These are phyloP conservation scores for Metarhizium rileyi DNA, from an alignment of 2,329 filamentous ascomycete genomes.

Conservation along the genomic window DNA sequence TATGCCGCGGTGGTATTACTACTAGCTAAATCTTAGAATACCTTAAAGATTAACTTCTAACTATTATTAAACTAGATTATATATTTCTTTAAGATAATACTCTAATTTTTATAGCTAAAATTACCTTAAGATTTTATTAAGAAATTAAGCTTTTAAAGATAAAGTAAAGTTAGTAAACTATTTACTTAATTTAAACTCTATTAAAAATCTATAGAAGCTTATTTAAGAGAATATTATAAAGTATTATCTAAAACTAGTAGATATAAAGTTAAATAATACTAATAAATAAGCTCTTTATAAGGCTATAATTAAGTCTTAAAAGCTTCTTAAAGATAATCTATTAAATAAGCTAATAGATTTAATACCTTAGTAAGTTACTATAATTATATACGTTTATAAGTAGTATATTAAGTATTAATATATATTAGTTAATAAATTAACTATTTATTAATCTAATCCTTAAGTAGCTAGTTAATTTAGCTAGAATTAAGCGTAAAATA, in stretches of 20 bases:
- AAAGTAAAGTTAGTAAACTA: not conserved
- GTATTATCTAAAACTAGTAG: too few species aligned
- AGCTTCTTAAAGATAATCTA: too few species aligned
- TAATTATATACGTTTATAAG: slow-evolving; percentile 1
- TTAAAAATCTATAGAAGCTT: slow-evolving; percentile 9
- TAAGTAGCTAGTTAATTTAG: too few species aligned
- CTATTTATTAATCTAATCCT: not conserved
- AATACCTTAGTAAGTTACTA: slow-evolving; percentile 1
- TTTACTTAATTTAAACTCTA: slow-evolving; percentile 8
- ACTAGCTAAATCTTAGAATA: too few species aligned
- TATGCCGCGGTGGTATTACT: too few species aligned
- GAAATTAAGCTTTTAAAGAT: slow-evolving; percentile 1
- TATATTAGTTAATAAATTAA: not conserved
- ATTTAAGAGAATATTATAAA: too few species aligned
- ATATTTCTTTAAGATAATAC: slow-evolving; percentile 9
- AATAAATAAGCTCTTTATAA: too few species aligned
- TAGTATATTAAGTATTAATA: slow-evolving; percentile 7
- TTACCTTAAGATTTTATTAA: slow-evolving; percentile 4
- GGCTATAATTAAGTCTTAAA: too few species aligned
- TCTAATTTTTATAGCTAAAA: not conserved
- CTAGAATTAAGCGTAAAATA: not conserved
- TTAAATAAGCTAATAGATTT: too few species aligned
- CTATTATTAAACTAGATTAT: slow-evolving; percentile 6
- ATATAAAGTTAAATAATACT: too few species aligned
- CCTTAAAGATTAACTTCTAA: slow-evolving; percentile 7